Base-by-base conservation (phyloP, 2,329 filamentous ascomycete species). In the Penicillium sp. region DNA sequence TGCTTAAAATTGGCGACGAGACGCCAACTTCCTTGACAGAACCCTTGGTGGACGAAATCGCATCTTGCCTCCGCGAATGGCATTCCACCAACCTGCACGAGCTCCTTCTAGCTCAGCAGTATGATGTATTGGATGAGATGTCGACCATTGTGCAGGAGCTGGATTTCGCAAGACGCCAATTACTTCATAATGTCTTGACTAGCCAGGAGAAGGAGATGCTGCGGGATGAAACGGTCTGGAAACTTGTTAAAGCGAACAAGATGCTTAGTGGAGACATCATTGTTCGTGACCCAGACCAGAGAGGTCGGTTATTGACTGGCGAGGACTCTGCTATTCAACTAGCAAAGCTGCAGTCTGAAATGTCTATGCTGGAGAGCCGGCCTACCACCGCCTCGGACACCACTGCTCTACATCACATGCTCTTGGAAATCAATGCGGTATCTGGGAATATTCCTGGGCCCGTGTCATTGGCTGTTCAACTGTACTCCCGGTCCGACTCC, bases 1-100 rank as follows among this genome's bases (percentile, higher is more conserved):
- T 98, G 90, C 83, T 99, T 53, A 96, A 97, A 75, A 93, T 99
- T 72, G 95, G 95, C 57, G 95, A 99, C 70, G 95, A 99, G 78
- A 96, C 92, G 2, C 91, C 93, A 1, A 96, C 92, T 0, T 97
- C 92, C 6, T 82, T 85, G 16, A 88, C 90, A 9, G 96, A 99
- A 73, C 95, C 95, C 2, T 77, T 99, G 60, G 93, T 99, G 25
- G 95, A 99, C 75, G 95, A 99, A 75, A 98, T 99, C 67, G 93
- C 95, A 14, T 97, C 93, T 3, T 99, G 95, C 72, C 78, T 99
- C 62, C 87, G 95, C 66, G 95, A 99, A 82, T 99, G 95, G 96
- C 93, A 99, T 77, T 96, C 95, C 21, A 96, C 93, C 19, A 96
- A 97, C 71, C 83, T 99, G 16, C 96, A 99, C 77, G 92, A 96